These are phyloP conservation scores for Boletus hoseneyae DNA, from an alignment of 1,284 basidiomycete genomes.

Conservation along the genomic window DNA sequence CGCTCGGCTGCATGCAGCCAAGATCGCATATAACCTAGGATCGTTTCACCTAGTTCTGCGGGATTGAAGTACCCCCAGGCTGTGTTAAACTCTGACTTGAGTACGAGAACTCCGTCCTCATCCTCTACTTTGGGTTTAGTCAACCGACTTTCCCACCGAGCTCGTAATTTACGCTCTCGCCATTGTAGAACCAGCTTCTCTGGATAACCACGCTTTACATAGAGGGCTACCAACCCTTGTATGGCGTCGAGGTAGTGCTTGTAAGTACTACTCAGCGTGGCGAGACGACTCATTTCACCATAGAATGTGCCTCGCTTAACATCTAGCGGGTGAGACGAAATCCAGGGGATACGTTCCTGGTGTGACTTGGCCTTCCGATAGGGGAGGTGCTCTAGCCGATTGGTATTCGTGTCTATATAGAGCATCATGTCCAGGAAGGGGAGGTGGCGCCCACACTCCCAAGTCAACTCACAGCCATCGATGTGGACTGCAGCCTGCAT, in stretches of 20 bases:
- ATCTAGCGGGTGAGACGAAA: too few relatives aligned
- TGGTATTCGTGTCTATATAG: not conserved
- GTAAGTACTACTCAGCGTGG: too few relatives aligned
- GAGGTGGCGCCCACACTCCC: not conserved
- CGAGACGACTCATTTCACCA: too few relatives aligned
- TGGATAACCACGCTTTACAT: too few relatives aligned
- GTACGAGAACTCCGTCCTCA: not conserved
- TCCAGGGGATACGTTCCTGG: too few relatives aligned
- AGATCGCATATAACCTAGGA: not conserved
- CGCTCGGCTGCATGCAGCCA: not conserved
- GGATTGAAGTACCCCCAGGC: not conserved
- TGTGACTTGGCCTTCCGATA: too few relatives aligned
- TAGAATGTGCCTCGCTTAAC: too few relatives aligned
- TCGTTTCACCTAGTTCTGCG: not conserved
- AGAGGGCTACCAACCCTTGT: too few relatives aligned
- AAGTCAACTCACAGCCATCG: not conserved
- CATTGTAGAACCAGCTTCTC: too few relatives aligned
- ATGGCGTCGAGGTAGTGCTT: too few relatives aligned
- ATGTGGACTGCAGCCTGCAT: not conserved
- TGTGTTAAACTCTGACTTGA: not conserved
- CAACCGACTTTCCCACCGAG: not conserved
- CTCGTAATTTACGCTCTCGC: too few relatives aligned
- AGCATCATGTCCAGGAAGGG: conserved; percentile 7
- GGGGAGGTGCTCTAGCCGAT: too few relatives aligned
- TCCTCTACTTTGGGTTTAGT: not conserved